Evolutionary conservation across 305 asterid species (phyloP).

Genomic region (Fraxinus greggii): DNA sequence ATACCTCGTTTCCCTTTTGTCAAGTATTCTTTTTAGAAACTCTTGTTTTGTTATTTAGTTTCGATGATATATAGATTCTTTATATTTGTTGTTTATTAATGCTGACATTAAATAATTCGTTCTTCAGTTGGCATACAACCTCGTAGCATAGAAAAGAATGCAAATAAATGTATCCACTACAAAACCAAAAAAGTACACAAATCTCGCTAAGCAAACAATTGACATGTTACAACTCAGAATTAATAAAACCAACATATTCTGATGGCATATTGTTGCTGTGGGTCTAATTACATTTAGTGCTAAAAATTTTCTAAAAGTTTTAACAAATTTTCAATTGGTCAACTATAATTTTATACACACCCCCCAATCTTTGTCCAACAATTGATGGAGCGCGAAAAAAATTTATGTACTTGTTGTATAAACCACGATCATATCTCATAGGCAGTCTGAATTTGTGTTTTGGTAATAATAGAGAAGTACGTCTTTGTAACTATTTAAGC

Average conservation of each 20-base stretch:
- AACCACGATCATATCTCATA: too few relatives aligned
- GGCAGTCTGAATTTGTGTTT: background rate
- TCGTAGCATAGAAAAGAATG: too few relatives aligned
- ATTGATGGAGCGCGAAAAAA: background rate
- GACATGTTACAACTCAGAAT: too few relatives aligned
- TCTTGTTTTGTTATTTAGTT: constrained; percentile 23
- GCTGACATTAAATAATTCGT: background rate
- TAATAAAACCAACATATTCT: too few relatives aligned
- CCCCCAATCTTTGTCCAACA: background rate
- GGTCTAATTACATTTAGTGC: too few relatives aligned
- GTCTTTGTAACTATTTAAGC: background rate
- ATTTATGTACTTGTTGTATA: background rate
- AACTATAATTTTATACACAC: too few relatives aligned
- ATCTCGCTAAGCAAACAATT: too few relatives aligned
- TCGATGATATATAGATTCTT: constrained; percentile 56
- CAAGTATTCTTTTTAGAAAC: constrained; percentile 1
- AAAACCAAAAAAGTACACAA: too few relatives aligned
- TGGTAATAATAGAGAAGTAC: background rate
- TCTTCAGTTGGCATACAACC: background rate
- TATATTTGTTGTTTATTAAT: constrained; percentile 30
- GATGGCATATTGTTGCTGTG: too few relatives aligned
- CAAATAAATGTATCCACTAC: too few relatives aligned
- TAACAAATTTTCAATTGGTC: background rate
- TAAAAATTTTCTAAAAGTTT: too few relatives aligned
- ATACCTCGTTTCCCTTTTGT: background rate